Evolutionary conservation across 2,329 filamentous ascomycete genomes (phyloP), one percentile per base, ranked within the genome.

Genomic region (Trichoderma koningii): DNA sequence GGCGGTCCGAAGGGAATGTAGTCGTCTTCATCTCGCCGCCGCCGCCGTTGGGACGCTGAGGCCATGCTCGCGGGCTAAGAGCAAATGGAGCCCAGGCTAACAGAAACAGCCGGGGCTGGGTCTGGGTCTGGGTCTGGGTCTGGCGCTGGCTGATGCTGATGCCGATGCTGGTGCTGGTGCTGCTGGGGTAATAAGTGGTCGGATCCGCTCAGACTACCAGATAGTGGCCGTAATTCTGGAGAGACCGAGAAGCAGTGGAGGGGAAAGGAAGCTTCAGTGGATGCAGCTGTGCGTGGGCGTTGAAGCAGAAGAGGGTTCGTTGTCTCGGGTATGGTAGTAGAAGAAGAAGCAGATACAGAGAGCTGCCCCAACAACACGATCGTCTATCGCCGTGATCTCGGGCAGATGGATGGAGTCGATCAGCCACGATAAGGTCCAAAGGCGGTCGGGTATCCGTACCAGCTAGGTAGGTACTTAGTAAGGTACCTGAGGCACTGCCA

Each of bases 1-100:
- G 60, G 60, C 23, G 60, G 60, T 47, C 60, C 60, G 53, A 63
- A 63, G 19, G 60, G 60, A n/a, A 63, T 63, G 5, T 63, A 63
- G 38, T 63, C 60, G 48, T 63, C 60, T 55, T 63, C 60, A 47
- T 63, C 60, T 55, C 60, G 60, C 44, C 60, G 60, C 28, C 60
- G 60, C 26, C 60, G 60, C 26, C 41, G 60, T 34, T 63, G 60
- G 2, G 60, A 63, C 26, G 50, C 41, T 42, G 60, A 63, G 41
- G 60, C 44, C 60, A 63, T 63, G 60, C 57, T 53, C 48, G 57
- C 57, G 15, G 23, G 47, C 48, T n/a, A 52, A 26, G 57, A 23
- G 21, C 21, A 23, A 23, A 23, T 23, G 21, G 21, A 23, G 21
- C 21, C 21, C 21, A 26, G 34, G 23, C 57, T 26, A 30, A 34